Evolutionary conservation across 139 green algal genomes (phyloP).

Genomic region (Protoeuglena noctilucae): DNA sequence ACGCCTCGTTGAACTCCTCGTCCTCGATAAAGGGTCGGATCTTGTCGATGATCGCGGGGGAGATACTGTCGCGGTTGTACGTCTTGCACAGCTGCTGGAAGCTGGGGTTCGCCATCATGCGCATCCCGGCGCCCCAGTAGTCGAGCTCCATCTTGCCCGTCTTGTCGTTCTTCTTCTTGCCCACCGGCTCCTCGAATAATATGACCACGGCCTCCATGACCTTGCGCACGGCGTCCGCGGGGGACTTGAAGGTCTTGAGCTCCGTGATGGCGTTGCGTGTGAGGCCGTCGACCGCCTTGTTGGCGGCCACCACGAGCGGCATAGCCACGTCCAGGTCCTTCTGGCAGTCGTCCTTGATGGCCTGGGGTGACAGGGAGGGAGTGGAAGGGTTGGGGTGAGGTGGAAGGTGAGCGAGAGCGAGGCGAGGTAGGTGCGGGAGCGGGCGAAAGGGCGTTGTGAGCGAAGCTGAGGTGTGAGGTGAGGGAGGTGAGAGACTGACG

Average conservation of each 20-base stretch:
- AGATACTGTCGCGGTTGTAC: constrained; percentile 44
- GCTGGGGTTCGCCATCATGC: constrained; percentile 25
- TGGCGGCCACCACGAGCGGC: constrained; percentile 22
- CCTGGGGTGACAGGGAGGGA: too few relatives aligned
- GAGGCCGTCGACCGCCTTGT: constrained; percentile 30
- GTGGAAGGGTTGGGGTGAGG: too few relatives aligned
- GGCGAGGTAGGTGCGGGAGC: too few relatives aligned
- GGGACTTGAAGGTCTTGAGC: constrained; percentile 28
- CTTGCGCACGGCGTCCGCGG: constrained; percentile 22
- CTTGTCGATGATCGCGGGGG: constrained; percentile 35
- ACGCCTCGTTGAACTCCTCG: constrained; percentile 44
- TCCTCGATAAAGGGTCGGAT: constrained; percentile 40
- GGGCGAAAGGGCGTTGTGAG: too few relatives aligned
- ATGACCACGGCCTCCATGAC: constrained; percentile 69
- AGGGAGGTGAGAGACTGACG: too few relatives aligned
- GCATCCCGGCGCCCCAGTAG: constrained; percentile 48
- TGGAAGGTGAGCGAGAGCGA: too few relatives aligned
- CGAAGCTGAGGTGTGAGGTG: too few relatives aligned
- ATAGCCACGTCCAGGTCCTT: constrained; percentile 27
- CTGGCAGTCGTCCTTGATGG: constrained; percentile 25
- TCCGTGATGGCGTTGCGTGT: constrained; percentile 32
- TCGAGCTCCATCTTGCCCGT: constrained; percentile 60
- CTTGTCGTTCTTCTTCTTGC: constrained; percentile 54
- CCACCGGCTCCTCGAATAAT: too few relatives aligned
- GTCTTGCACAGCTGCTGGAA: constrained; percentile 34